Evolutionary conservation across 148 eudicot genomes (phyloP).

Genomic region (Pouteria glomerata): DNA sequence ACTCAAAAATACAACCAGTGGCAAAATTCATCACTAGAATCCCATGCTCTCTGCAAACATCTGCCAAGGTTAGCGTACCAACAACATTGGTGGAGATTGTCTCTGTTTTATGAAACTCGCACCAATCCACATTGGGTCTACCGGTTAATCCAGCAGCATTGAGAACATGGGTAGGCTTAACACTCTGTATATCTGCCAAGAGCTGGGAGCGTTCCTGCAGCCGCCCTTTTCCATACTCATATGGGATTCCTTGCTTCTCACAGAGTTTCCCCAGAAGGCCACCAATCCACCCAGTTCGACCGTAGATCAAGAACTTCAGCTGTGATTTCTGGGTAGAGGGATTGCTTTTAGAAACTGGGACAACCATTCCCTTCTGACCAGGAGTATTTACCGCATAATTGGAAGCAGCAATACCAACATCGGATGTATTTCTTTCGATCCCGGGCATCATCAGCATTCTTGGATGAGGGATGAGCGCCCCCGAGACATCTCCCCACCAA

Average conservation of each 20-base stretch:
- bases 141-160: conserved; percentile 31
- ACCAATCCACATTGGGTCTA: conserved; percentile 25
- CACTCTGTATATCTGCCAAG: conserved; percentile 15
- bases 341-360: conserved; percentile 8
- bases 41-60: conserved; percentile 29
- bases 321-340: not conserved
- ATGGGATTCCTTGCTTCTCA: conserved; percentile 26
- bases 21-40: conserved; percentile 23
- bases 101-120: conserved; percentile 23
- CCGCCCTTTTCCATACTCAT: conserved; percentile 25
- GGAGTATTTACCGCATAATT: not conserved
- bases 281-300: conserved; percentile 27
- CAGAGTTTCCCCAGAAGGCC: conserved; percentile 24
- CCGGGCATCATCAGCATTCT: conserved; percentile 19
- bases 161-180: conserved; percentile 24
- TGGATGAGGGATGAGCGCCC: conserved; percentile 20
- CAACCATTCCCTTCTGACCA: conserved; percentile 7
- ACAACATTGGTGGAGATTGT: conserved; percentile 20
- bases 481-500: conserved; percentile 27
- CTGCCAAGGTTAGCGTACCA: conserved; percentile 25
- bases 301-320: conserved; percentile 27
- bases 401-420: not conserved
- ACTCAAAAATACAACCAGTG: conserved; percentile 28
- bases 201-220: conserved; percentile 21
- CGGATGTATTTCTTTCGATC: conserved; percentile 10